Evolutionary conservation across 1,139 yeast species (phyloP), one percentile per base, ranked within the genome.

Genomic region (Yamadazyma triangularis): DNA sequence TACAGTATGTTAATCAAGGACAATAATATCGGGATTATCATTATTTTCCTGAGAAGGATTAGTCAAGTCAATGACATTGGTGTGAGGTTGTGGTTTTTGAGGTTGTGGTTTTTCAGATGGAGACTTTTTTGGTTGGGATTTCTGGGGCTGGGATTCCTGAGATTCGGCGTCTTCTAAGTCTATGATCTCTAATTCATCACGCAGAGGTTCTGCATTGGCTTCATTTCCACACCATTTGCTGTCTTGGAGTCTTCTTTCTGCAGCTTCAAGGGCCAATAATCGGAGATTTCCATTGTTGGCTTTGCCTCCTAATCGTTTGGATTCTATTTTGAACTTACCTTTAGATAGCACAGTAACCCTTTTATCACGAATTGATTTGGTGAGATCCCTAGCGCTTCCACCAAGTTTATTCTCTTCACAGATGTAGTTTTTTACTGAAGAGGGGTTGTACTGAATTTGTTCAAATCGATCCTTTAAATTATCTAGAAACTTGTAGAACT

Each of bases 401-500:
- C 91, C 91, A 6, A 84, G 52, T 27, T 49, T 61, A 18, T 64
- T 60, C 29, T 84, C 88, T 25, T 66, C 66, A 52, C 86, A 64
- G 7, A 60, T 45, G 39, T 67, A 67, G 4, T 51, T 50, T 12
- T 35, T 25, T 2, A 42, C 48, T 10, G 40, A 37, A 7, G 42
- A 36, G 2, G 46, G 46, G 14, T 42, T 35, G 19, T 64, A 60
- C 48, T 75, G 74, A 23, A 79, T 53, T 14, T 65, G 67, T 48
- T 79, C 78, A 49, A 73, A 81, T 38, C 83, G 73, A 2, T 58
- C 61, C 38, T 71, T 73, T 32, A 85, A 61, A 36, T 73, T 76
- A 34, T 83, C 89, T 44, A 87, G 54, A 33, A 71, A 70, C 31
- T 61, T 62, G 50, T 86, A 86, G 51, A 91, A 91, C 39, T 58